These are phyloP conservation scores for Avena eriantha DNA, from an alignment of 176 grass and related monocot species.

Conservation along the genomic window DNA sequence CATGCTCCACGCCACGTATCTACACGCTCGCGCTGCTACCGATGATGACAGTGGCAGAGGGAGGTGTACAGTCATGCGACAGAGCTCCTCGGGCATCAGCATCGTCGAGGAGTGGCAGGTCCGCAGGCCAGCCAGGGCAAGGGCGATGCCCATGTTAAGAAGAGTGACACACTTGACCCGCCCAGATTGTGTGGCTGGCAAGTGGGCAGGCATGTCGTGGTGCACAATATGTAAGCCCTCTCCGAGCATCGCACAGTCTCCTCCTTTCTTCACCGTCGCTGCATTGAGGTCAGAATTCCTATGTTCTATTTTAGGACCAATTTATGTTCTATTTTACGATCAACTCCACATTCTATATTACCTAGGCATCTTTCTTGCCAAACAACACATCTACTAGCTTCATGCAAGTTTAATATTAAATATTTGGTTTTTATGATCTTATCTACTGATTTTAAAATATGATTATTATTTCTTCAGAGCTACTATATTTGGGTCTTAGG, in stretches of 20 bases:
- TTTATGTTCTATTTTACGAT: not conserved
- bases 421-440: not conserved
- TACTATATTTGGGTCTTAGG: not conserved
- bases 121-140: slow-evolving; percentile 41
- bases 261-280: slow-evolving; percentile 61
- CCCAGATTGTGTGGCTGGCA: slow-evolving; percentile 31
- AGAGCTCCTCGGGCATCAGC: not conserved
- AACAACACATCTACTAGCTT: not conserved
- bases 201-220: not conserved
- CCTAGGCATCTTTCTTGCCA: not conserved
- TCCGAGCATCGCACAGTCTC: slow-evolving; percentile 76
- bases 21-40: slow-evolving; percentile 4
- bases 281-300: slow-evolving; percentile 61
- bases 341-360: not conserved
- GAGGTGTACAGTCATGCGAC: slow-evolving; percentile 58
- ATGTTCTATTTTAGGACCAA: not conserved
- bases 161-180: not conserved
- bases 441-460: not conserved
- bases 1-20: slow-evolving; percentile 79
- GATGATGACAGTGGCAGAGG: not conserved
- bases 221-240: slow-evolving; percentile 79
- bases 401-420: slow-evolving; percentile 14
- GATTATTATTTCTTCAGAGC: not conserved
- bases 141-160: not conserved
- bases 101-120: not conserved